Evolutionary conservation across 2,329 filamentous ascomycete species (phyloP).

Genomic region (Chaetothyriales sp.): DNA sequence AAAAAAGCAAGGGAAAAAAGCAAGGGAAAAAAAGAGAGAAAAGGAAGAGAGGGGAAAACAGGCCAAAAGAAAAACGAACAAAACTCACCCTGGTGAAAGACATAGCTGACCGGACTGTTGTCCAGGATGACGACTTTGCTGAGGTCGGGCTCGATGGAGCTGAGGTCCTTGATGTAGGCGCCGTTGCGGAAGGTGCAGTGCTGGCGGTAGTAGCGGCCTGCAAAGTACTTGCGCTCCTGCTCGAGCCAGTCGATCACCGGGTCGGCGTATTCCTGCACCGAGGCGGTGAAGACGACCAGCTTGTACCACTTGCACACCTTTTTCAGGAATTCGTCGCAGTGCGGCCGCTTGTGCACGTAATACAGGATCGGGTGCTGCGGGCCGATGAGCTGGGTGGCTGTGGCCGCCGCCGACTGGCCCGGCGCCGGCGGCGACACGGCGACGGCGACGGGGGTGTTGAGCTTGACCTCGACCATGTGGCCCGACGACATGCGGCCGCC

Average conservation of each 20-base stretch:
- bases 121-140: constrained; percentile 98
- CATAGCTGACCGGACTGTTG: constrained; percentile 94
- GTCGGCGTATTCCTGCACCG: constrained; percentile 95
- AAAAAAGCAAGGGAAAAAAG: not conserved
- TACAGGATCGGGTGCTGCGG: constrained; percentile 94
- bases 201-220: constrained; percentile 83
- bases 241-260: constrained; percentile 98
- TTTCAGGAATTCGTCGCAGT: constrained; percentile 91
- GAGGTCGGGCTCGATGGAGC: constrained; percentile 87
- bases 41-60: not conserved
- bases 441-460: constrained; percentile 57
- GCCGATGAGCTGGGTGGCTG: constrained; percentile 40
- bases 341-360: constrained; percentile 94
- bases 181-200: constrained; percentile 93
- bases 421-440: constrained; percentile 26
- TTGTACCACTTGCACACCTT: constrained; percentile 98
- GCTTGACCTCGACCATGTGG: constrained; percentile 96
- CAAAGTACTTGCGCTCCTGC: constrained; percentile 91
- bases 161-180: constrained; percentile 95
- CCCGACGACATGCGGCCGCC: constrained; percentile 90
- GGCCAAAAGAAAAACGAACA: not conserved
- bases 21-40: not conserved
- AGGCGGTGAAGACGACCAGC: constrained; percentile 88
- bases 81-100: constrained; percentile 83
- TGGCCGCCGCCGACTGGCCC: constrained; percentile 8